These are phyloP conservation scores for Mortierella hygrophila DNA, from an alignment of 192 early-diverging fungal species.

Conservation along the genomic window DNA sequence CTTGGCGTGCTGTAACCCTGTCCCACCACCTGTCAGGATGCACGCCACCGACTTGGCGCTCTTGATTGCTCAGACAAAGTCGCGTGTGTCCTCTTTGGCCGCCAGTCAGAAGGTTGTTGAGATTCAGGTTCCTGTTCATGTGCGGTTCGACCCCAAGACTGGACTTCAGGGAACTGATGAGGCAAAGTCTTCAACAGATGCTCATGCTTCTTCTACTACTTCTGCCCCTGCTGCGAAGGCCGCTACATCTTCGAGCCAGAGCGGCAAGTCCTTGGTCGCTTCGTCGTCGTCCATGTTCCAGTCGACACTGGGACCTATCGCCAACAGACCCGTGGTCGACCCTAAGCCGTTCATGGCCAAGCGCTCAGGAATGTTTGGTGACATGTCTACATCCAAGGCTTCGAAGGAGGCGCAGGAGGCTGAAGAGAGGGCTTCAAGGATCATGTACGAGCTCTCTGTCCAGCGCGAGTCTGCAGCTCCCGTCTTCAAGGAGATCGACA, in stretches of 20 bases:
- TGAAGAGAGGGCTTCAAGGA: conserved; percentile 14
- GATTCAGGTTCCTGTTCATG: conserved; percentile 39
- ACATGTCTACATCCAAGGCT: background rate
- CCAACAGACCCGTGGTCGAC: conserved; percentile 19
- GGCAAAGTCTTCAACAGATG: background rate
- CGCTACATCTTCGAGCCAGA: background rate
- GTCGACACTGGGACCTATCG: background rate
- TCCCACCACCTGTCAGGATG: conserved; percentile 88
- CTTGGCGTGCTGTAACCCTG: conserved; percentile 80
- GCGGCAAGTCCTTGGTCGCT: conserved; percentile 16
- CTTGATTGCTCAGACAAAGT: conserved; percentile 57
- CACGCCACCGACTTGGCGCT: conserved; percentile 81
- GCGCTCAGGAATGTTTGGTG: conserved; percentile 33
- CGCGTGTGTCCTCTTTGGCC: conserved; percentile 10
- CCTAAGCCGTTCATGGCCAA: conserved; percentile 27
- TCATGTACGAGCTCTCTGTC: conserved; percentile 35
- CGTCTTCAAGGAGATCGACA: conserved; percentile 30
- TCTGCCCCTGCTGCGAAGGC: conserved; percentile 20
- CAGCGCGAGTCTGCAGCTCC: conserved; percentile 18
- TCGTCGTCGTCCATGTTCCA: conserved; percentile 19
- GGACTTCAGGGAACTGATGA: conserved; percentile 43
- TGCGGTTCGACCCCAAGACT: conserved; percentile 50
- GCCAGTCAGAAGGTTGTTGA: conserved; percentile 28
- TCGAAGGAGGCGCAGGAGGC: conserved; percentile 31
- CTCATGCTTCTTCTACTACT: background rate